phyloP scores from a whole-genome alignment of 1,284 basidiomycete species.

The Moesziomyces sp. region DNA sequence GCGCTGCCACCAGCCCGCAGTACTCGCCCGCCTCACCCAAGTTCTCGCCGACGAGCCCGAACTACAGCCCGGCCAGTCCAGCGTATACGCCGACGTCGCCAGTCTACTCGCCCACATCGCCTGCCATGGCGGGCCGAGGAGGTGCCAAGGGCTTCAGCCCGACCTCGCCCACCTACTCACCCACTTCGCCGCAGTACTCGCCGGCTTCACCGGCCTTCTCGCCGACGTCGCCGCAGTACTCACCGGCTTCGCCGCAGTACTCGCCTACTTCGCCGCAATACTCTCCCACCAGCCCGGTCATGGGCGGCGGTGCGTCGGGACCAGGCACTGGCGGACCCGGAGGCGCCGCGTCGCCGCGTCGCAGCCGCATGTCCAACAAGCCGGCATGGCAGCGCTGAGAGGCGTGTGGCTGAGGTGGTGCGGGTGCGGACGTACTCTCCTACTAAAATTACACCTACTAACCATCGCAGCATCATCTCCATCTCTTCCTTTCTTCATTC shows the following conservation, averaged over 20 bases:
- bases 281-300: slow-evolving; percentile 58
- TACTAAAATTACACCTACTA: background rate
- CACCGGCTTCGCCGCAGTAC: slow-evolving; percentile 67
- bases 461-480: background rate
- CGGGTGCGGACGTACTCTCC: background rate
- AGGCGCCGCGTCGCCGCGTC: slow-evolving; percentile 56
- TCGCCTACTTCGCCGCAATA: slow-evolving; percentile 62
- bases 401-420: background rate
- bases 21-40: slow-evolving; percentile 61
- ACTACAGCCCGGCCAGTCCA: slow-evolving; percentile 70
- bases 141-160: slow-evolving; percentile 51
- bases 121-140: slow-evolving; percentile 37
- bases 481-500: background rate
- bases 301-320: slow-evolving; percentile 30
- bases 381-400: slow-evolving; percentile 60
- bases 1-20: slow-evolving; percentile 71
- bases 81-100: slow-evolving; percentile 64
- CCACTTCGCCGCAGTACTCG: slow-evolving; percentile 62
- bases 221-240: slow-evolving; percentile 76
- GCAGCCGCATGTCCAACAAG: slow-evolving; percentile 61
- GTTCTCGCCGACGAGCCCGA: slow-evolving; percentile 60
- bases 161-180: slow-evolving; percentile 60
- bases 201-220: slow-evolving; percentile 75
- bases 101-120: slow-evolving; percentile 55
- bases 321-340: slow-evolving; percentile 31